Base-by-base conservation (phyloP, 176 grass and related monocot species). In the Musa itinerans region DNA sequence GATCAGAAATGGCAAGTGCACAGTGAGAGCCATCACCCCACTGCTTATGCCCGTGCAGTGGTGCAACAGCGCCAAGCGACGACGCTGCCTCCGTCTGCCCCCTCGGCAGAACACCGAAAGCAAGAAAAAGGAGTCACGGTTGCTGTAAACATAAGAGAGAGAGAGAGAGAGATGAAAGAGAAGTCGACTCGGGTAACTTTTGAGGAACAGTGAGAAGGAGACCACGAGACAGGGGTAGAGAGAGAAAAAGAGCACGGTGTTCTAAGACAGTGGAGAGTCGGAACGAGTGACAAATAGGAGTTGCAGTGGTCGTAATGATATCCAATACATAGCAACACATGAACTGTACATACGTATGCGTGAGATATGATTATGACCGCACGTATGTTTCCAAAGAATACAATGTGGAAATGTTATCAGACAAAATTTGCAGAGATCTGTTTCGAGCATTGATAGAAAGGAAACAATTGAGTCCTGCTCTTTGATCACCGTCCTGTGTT, bases 1-100 rank as follows among this genome's bases (percentile, higher is more conserved):
- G 25, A 48, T 49, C 67, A 69, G 67, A 50, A 69, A 17, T 8
- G 67, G 67, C 26, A 50, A 49, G 11, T 2, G 8, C 67, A 69
- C 67, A 69, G 67, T 69, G 19, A 69, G 48, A 69, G 67, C 67
- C 67, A 50, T 29, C 67, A 8, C 19, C 27, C 15, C n/a, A n/a
- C n/a, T n/a, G 10, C 19, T 50, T 69, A 43, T 49, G 34, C 26
- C 34, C 34, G 13, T 69, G 67, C 27, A 69, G 16, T 50, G 67
- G 7, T 43, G 9, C 71, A 73, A 54, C 71, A 55, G 52, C 27
- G 20, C 50, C 9, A 73, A 25, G 14, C 21, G 11, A 54, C 22
- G 25, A 23, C 52, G 15, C 12, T 73, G 10, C 0, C 7, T 71
- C 34, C 2, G 23, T 23, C 64, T 0, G 27, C 23, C 21, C 22